Conservation (phyloP, 768 basidiomycete genomes). For the Tylopilus subfusipes region DNA sequence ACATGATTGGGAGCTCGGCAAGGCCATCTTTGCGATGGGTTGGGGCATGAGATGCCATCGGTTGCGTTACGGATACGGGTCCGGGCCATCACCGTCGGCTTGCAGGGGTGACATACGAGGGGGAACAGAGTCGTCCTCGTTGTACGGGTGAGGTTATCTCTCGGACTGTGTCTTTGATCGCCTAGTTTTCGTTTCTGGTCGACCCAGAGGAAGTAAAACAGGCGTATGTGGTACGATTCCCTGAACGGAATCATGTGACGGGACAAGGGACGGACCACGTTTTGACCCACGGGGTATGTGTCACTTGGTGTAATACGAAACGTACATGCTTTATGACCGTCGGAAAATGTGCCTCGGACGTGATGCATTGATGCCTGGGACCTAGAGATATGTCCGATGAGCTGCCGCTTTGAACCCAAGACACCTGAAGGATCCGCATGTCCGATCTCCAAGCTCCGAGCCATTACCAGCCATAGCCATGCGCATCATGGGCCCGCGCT, state of each 20-base stretch:
- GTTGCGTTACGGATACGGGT: not conserved
- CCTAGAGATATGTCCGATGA: not conserved
- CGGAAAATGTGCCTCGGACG: not conserved
- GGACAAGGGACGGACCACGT: not conserved
- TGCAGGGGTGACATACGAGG: not conserved
- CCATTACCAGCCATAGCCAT: not conserved
- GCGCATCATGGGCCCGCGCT: not conserved
- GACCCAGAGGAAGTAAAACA: not conserved
- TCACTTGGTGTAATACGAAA: conserved; percentile 5
- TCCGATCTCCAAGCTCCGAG: not conserved
- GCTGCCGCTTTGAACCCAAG: not conserved
- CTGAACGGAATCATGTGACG: not conserved
- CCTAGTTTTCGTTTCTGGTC: not conserved
- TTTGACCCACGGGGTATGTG: not conserved
- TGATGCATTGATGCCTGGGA: too few species aligned
- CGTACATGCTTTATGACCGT: not conserved
- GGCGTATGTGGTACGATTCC: not conserved
- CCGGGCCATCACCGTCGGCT: not conserved
- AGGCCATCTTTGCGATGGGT: not conserved
- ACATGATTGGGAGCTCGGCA: not conserved
- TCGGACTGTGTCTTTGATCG: conserved; percentile 4
- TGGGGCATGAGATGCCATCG: not conserved
- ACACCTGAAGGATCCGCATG: too few species aligned
- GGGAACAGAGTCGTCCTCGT: not conserved
- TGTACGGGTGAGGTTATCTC: conserved; percentile 1